Conservation (phyloP, 179 eudicot species). For the Monotropa hypopitys region DNA sequence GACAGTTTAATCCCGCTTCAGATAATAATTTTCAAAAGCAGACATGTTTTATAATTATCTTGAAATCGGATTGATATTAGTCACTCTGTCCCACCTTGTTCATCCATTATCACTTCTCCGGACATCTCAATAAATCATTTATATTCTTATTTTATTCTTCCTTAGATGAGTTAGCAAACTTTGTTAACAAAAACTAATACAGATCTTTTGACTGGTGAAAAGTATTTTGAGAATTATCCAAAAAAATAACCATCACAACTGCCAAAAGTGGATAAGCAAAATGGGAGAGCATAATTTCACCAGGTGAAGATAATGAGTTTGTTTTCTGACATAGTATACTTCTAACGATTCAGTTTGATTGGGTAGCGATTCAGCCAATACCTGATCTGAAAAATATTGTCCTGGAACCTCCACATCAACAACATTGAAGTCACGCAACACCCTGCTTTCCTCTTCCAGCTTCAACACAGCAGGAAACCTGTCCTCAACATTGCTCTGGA, state of each 20-base stretch:
- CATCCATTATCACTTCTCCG: neutral
- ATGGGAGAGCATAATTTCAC: neutral
- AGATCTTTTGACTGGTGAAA: neutral
- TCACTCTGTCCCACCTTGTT: neutral
- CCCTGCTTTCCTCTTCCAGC: constrained; percentile 96
- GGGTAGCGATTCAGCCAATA: constrained; percentile 11
- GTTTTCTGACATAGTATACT: neutral
- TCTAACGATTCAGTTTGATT: neutral
- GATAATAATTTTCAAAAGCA: neutral
- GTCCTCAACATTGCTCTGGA: constrained; percentile 97
- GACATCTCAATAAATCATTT: neutral
- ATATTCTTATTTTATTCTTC: neutral
- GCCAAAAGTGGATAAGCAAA: neutral
- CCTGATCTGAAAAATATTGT: constrained; percentile 94
- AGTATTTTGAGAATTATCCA: neutral
- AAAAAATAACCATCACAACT: neutral
- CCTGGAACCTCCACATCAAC: constrained; percentile 99
- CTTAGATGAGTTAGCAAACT: neutral
- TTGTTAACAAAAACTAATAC: neutral
- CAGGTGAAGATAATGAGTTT: neutral
- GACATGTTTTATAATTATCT: neutral
- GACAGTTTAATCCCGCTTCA: neutral
- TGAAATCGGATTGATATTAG: neutral
- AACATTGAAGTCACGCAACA: constrained; percentile 89
- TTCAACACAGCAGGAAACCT: constrained; percentile 94